Base-by-base conservation (phyloP, 2,329 filamentous ascomycete genomes). In the Huntiella omanensis region DNA sequence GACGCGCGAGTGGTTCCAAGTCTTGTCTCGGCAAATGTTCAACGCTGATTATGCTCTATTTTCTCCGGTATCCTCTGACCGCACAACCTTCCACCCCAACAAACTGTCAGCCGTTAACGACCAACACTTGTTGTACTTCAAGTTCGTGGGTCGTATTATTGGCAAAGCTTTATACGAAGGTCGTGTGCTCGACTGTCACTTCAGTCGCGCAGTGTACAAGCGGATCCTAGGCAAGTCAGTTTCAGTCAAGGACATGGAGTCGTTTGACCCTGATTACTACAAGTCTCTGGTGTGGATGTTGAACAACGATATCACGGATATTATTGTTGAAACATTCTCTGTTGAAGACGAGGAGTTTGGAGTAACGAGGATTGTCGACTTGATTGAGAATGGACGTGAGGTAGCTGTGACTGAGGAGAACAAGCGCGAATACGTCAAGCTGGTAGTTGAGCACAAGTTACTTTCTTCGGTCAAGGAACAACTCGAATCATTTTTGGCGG, bases 181-280 rank as follows among this genome's bases (percentile, higher is more conserved):
- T 40, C 83, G 91, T 48, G 78, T 98, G 33, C 77, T 98, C 28
- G 91, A 98, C 62, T 98, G 91, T 62, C 93, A 96, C 70, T 98
- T 98, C 68, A 96, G 88, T 64, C 80, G 91, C 58, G 92, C 92
- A 11, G 88, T 98, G 44, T 98, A 98, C 71, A 96, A 96, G 68
- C 82, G 85, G 54, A 95, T 98, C 53, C 75, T 98, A 22, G 84
- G 91, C 59, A 93, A 92, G 60, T 77, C 84, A 3, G 88, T 96
- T 36, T 95, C 87, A 6, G 82, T 98, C 62, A 98, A 98, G 67
- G 91, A 98, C 57, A 96, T 98, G 86, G 91, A 98, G 62, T 95
- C 87, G 16, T 82, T 98, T 51, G 91, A 98, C 60, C 79, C 93
- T 3, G 88, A 98, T 57, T 98, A 98, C 66, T 95, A 96, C 75